Base-by-base conservation (phyloP, 306 rosid genomes). In the Trifolium dubium region DNA sequence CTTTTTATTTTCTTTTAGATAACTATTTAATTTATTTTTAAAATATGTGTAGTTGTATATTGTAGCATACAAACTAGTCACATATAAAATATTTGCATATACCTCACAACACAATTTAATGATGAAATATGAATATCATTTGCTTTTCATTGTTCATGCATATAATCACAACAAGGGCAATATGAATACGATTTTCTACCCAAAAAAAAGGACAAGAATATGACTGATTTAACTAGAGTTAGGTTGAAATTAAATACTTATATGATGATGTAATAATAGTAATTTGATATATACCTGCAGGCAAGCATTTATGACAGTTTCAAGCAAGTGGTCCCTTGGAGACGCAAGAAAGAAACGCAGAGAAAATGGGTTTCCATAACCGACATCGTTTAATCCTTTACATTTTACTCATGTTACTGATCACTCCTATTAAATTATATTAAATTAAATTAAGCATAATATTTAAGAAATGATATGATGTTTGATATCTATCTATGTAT, bases 241-340 rank as follows among this genome's bases (percentile, higher is more conserved):
- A 69, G 80, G 75, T 74, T 28, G 53, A 62, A 51, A 58, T 80
- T 63, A 72, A 10, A 10, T 43, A 3, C 1, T 43, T 9, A 43
- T 60, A 62, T 64, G 68, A 28, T 35, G 64, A 23, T 23, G 23
- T 23, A 23, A 23, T 66, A 46, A 32, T 69, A 53, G 18, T 68
- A 12, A 5, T 77, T 80, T 55, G 54, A 47, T 47, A 59, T 74
- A 47, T 47, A 59, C 74, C 9, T 78, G 80, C 92, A 94, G 99
- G 88, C 79, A 69, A 86, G 73, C 81, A 79, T 94, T 71, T 94
- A 74, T 83, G 89, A 88, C 44, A 81, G 92, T 78, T 76, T 94
- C 30, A 94, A 94, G 90, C 99, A 88, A 67, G 85, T 77, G 89
- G 90, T 92, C 80, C 90, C 92, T 46, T 87, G 99, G 96, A 88